Conservation (phyloP, 1,284 basidiomycete genomes). For the Volvariella volvacea region DNA sequence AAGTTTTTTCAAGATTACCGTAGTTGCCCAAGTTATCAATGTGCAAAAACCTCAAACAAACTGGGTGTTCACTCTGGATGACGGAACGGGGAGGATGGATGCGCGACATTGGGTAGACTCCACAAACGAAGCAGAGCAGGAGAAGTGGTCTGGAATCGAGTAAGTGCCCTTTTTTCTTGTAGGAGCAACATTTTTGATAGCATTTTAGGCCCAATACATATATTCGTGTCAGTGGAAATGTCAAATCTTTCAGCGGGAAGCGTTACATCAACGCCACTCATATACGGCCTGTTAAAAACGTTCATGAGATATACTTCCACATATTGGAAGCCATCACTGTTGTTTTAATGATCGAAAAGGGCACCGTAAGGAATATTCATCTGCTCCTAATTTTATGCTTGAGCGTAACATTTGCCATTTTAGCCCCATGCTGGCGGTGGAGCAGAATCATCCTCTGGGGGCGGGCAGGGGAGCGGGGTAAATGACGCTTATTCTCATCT, state of each 20-base stretch:
- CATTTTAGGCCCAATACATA: constrained; percentile 70
- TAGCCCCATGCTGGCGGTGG: not conserved
- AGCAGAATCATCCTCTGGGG: not conserved
- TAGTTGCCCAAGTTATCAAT: constrained; percentile 80
- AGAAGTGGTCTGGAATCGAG: constrained; percentile 43
- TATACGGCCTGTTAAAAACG: constrained; percentile 65
- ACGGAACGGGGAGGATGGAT: constrained; percentile 87
- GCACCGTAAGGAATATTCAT: constrained; percentile 26
- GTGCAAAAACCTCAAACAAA: constrained; percentile 77
- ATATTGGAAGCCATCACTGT: constrained; percentile 45
- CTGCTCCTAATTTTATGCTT: not conserved
- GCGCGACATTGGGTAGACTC: constrained; percentile 87
- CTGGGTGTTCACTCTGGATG: constrained; percentile 76
- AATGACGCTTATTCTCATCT: constrained; percentile 49
- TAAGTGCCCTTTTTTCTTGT: constrained; percentile 27
- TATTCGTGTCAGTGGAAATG: constrained; percentile 83
- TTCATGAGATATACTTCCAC: constrained; percentile 85
- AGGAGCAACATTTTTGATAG: not conserved
- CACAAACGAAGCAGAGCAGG: constrained; percentile 45
- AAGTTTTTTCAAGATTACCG: constrained; percentile 43
- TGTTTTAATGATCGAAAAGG: constrained; percentile 40
- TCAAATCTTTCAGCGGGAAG: constrained; percentile 84
- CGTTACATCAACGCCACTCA: constrained; percentile 75
- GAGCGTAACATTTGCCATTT: not conserved
- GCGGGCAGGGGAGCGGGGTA: too few species aligned